Base-by-base conservation (phyloP, 192 early-diverging fungal genomes). In the Gaertneriomyces sp. region DNA sequence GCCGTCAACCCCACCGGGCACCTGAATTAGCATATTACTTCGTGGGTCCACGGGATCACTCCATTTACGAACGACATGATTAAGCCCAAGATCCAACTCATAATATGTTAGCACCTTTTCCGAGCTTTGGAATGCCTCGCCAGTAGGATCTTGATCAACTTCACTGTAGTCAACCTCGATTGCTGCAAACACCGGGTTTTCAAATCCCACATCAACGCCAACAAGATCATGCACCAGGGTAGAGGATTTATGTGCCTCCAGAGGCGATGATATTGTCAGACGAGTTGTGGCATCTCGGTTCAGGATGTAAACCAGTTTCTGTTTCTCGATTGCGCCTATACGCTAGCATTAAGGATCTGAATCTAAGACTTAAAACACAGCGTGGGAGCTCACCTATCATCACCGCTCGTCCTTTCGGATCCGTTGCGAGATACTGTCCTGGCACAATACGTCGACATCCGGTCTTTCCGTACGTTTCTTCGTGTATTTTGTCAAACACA, bases 41-140 rank as follows among this genome's bases (percentile, higher is more conserved):
- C 82, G 82, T 0, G 65, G 64, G 65, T 91, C 85, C 19, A 98
- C 88, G 5, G 88, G 73, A 42, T 90, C 83, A 68, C 87, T 91
- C 96, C 98, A 98, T 78, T 91, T 94, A 64, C 98, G 85, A 47
- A 96, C 91, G 14, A 99, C 94, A 73, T 98, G 98, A 75, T 99
- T 99, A 25, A 99, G 81, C 16, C 98, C 98, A 59, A 99, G 84
- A 72, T 99, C 98, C 64, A 99, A 76, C 76, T 99, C 98, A 63
- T 98, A 98, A 63, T 92, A 96, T 39, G 88, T 91, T 12, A 70
- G 45, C 20, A 88, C 85, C 79, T 93, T 90, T 77, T 91, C 91
- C 10, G 85, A 71, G 38, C 86, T 81, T 51, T 80, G 77, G 69
- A 85, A 81, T 9, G 85, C 87, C 61, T 89, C 87, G 6, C 85